A percentile compares a stretch with the other conserved stretches of the same genome.
Conservation (phyloP, 495 filamentous ascomycete genomes). For the Daldinia bambusicola region DNA sequence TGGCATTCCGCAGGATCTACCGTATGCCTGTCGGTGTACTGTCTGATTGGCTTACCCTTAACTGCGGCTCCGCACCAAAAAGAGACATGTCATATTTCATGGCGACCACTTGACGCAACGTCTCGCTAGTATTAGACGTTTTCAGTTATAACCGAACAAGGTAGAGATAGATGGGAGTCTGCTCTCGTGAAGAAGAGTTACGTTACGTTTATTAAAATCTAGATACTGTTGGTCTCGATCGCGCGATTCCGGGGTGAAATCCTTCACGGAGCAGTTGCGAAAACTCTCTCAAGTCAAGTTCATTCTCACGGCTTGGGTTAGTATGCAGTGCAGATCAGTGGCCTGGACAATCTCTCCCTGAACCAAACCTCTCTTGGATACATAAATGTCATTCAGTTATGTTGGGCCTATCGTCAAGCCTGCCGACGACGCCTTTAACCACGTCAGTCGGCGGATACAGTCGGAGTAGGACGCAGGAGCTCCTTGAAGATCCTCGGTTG, state of each 20-base stretch:
- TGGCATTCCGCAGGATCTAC: constrained; percentile 43
- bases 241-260: constrained; percentile 29
- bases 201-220: constrained; percentile 37
- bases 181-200: constrained; percentile 24
- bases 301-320: constrained; percentile 20
- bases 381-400: constrained; percentile 28
- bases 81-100: constrained; percentile 39
- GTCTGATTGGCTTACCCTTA: constrained; percentile 28
- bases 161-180: constrained; percentile 14
- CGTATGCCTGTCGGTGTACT: constrained; percentile 15
- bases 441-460: constrained; percentile 42
- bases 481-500: constrained; percentile 20
- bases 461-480: constrained; percentile 21
- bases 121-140: constrained; percentile 27
- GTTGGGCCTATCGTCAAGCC: constrained; percentile 38
- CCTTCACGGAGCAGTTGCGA: constrained; percentile 17
- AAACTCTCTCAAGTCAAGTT: constrained; percentile 14
- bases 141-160: constrained; percentile 13
- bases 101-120: constrained; percentile 26
- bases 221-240: constrained; percentile 24
- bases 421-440: constrained; percentile 32
- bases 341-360: constrained; percentile 36
- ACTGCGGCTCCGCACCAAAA: constrained; percentile 45
- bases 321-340: constrained; percentile 40
- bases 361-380: constrained; percentile 25